Base-by-base conservation (phyloP, 2,329 filamentous ascomycete species). In the Ceratocystis eucalypticola region DNA sequence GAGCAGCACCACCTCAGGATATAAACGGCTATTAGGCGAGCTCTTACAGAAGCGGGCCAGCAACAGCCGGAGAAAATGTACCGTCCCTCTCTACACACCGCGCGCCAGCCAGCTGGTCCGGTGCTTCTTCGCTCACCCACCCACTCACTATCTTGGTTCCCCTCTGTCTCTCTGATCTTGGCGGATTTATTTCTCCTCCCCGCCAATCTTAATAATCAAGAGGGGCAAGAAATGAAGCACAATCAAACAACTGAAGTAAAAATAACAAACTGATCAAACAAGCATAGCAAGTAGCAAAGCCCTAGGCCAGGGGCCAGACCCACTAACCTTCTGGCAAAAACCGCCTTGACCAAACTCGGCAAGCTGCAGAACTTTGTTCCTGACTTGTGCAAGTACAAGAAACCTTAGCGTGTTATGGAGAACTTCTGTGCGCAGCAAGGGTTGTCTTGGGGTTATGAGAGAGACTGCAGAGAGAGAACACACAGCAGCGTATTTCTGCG, bases 161-260 rank as follows among this genome's bases (percentile, higher is more conserved):
- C 30, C 30, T 33, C 30, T 5, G 37, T 41, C 10, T 41, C 25
- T 59, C 55, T 3, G 55, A 20, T 59, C 25, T 41, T 37, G 55
- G 55, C 17, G 55, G 55, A 33, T 59, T 59, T 59, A 59, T 59
- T 59, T 59, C 28, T 59, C 55, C 55, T 20, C 30, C 28, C 55
- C 55, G 55, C 22, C 28, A 59, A 59, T 59, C 55, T 59, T n/a
- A 33, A 37, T 30, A 17, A 37, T 12, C 5, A 7, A 33, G 55
- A 4, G 55, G 28, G 10, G 48, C 46, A 50, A 22, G n/a, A 50
- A 22, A 50, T 20, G 46, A 30, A 59, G 20, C 20, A 28, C 7
- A 25, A 15, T 53, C 28, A 53, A 53, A 53, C 48, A 53, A 17
- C 15, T 5, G 5, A 53, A n/a, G 25, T 53, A 53, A 25, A 53